Percentiles rank a stretch among this genome's conserved stretches.
Conservation (phyloP, 108 stramenopile species). For the Cyclostephanos invisitatus region DNA sequence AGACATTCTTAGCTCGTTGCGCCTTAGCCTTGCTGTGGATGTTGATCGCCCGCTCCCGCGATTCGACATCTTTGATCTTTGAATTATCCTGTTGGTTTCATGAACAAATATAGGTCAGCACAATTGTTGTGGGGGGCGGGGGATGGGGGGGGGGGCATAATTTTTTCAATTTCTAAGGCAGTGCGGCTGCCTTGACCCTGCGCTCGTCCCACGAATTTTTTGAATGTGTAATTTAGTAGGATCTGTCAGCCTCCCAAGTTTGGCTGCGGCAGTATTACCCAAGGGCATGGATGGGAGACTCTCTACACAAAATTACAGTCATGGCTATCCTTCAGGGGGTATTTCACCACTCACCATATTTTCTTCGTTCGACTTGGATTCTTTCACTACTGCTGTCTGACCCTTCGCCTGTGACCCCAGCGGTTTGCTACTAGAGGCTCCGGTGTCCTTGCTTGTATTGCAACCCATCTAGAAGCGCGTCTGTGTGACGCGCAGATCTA, state of each 20-base stretch:
- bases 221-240: neutral
- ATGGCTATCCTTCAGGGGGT: neutral
- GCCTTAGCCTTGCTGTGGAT: constrained; percentile 70
- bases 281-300: neutral
- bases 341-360: neutral
- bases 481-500: constrained; percentile 2
- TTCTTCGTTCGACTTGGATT: neutral
- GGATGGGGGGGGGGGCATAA: neutral
- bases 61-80: constrained; percentile 26
- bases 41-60: constrained; percentile 79
- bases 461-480: neutral
- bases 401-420: neutral
- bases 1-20: constrained; percentile 85
- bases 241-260: neutral
- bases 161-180: neutral
- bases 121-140: constrained; percentile 1
- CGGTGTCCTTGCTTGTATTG: neutral
- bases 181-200: no score
- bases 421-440: neutral
- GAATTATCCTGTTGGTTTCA: no score
- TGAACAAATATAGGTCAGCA: neutral
- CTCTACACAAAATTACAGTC: neutral
- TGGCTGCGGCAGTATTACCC: neutral
- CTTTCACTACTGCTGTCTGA: neutral
- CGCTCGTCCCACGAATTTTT: neutral